These are phyloP conservation scores for Raddia guianensis DNA, from an alignment of 176 grass and related monocot genomes.

Conservation along the genomic window DNA sequence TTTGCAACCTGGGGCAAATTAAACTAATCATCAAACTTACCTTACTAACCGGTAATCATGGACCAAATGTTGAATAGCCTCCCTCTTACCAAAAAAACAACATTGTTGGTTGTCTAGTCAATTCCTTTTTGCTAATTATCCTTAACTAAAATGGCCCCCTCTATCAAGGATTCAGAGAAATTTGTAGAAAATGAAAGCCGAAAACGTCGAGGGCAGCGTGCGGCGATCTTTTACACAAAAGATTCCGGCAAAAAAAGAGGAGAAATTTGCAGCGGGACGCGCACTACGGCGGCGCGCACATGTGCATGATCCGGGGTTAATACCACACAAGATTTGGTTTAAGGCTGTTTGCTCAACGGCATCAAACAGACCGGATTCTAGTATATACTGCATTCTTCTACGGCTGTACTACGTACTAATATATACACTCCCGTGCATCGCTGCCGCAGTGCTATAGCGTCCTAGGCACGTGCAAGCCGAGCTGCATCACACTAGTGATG, in stretches of 20 bases:
- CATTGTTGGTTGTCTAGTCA: no score
- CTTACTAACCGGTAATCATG: no score
- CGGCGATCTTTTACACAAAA: not conserved
- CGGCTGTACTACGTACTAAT: no score
- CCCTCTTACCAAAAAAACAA: no score
- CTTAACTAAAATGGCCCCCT: no score
- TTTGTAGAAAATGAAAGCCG: not conserved
- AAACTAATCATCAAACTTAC: no score
- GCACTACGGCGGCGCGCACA: slow-evolving; percentile 47
- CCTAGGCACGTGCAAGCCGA: slow-evolving; percentile 15
- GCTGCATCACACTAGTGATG: no score
- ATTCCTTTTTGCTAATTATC: no score
- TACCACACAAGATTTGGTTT: not conserved
- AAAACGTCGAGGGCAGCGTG: slow-evolving; percentile 10
- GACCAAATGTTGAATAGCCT: no score
- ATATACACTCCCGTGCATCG: not conserved
- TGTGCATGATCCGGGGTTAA: slow-evolving; percentile 25
- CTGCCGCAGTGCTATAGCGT: not conserved
- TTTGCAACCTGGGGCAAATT: no score
- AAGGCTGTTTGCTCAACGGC: slow-evolving; percentile 6
- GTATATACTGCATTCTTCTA: not conserved
- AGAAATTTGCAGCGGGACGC: slow-evolving; percentile 30
- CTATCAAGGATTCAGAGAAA: no score
- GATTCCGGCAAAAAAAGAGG: not conserved
- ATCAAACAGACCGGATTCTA: not conserved